phyloP scores from a whole-genome alignment of 345 rosid species.

The Corchorus olitorius region DNA sequence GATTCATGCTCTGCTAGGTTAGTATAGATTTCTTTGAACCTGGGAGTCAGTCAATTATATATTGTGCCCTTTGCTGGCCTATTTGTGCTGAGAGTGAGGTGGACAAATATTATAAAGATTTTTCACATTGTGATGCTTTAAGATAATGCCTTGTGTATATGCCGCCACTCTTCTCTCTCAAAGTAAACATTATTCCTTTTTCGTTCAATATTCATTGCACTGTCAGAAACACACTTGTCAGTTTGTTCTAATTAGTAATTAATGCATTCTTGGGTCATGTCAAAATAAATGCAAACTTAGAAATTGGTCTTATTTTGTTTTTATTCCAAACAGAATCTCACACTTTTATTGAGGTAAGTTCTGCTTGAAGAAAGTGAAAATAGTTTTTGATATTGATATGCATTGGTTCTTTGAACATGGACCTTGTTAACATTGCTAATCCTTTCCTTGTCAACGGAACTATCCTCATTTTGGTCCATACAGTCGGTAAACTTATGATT shows the following conservation, averaged over 20 bases:
- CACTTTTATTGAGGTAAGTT: not conserved
- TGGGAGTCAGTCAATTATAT: not conserved
- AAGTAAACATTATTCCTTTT: not conserved
- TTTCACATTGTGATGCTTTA: not conserved
- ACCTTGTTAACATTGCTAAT: not conserved
- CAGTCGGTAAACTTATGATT: not conserved
- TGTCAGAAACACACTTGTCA: not conserved
- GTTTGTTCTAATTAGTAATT: not conserved
- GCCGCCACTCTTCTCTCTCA: not conserved
- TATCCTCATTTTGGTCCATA: not conserved
- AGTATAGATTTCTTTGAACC: not conserved
- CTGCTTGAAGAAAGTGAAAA: not conserved
- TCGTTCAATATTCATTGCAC: not conserved
- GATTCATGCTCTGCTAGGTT: constrained; percentile 1
- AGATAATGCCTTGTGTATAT: not conserved
- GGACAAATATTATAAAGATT: not conserved
- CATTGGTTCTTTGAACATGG: not conserved
- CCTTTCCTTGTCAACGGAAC: not conserved
- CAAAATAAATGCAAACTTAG: not conserved
- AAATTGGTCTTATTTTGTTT: not conserved
- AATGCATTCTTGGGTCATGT: not conserved
- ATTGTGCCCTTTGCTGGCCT: not conserved
- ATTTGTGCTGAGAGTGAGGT: not conserved
- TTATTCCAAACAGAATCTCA: not conserved
- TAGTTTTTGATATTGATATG: not conserved